Conservation (phyloP, 805 yeast genomes). For the Nakazawaea ambrosiae region DNA sequence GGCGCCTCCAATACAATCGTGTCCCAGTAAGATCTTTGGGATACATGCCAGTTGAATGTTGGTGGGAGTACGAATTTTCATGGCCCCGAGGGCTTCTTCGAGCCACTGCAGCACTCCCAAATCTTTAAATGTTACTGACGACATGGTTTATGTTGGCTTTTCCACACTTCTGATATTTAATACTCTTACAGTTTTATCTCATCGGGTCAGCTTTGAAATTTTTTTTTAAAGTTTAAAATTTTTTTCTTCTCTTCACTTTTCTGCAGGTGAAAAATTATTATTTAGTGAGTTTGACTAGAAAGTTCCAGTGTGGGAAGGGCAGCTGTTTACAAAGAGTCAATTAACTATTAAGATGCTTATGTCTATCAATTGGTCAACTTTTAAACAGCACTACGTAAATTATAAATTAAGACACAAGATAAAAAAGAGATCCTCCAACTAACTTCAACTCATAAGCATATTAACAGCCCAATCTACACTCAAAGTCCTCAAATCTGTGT, state of each 20-base stretch:
- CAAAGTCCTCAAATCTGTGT: conserved; percentile 85
- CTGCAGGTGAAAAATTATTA: too few relatives aligned
- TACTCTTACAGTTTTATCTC: conserved; percentile 1
- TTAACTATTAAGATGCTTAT: too few relatives aligned
- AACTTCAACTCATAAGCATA: conserved; percentile 55
- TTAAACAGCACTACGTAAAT: too few relatives aligned
- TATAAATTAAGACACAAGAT: too few relatives aligned
- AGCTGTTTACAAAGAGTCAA: too few relatives aligned
- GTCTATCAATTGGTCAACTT: too few relatives aligned
- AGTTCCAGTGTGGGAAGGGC: too few relatives aligned
- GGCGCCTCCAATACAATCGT: conserved; percentile 97
- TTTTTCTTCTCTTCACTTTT: neutral
- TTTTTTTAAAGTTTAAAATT: conserved; percentile 4
- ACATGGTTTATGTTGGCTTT: too few relatives aligned
- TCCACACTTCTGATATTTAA: neutral
- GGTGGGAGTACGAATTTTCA: conserved; percentile 82
- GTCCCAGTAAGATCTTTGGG: conserved; percentile 75
- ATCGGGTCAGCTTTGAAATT: conserved; percentile 3
- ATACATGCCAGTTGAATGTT: conserved; percentile 84
- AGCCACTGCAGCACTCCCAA: conserved; percentile 87
- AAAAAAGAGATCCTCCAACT: too few relatives aligned
- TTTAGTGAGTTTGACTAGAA: too few relatives aligned
- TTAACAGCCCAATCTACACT: conserved; percentile 92
- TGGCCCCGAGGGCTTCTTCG: conserved; percentile 66
- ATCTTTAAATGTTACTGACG: conserved; percentile 33